Evolutionary conservation across 192 early-diverging fungal species (phyloP).

Genomic region (Coemansia aciculifera): DNA sequence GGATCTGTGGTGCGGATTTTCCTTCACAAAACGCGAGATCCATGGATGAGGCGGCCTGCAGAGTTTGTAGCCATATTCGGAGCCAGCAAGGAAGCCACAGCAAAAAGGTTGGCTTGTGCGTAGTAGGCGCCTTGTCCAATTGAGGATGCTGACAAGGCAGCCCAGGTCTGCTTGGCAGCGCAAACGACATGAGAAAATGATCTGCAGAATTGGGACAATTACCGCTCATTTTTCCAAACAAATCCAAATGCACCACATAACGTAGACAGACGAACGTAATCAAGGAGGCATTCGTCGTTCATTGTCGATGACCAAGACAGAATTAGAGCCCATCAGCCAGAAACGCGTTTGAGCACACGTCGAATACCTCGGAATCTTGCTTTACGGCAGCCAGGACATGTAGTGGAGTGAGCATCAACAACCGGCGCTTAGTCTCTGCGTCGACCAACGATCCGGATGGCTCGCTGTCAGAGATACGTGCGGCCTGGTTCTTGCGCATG

Average conservation of each 20-base stretch:
- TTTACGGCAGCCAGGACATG: slow-evolving; percentile 46
- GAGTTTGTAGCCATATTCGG: slow-evolving; percentile 3
- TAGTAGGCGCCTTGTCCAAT: slow-evolving; percentile 2
- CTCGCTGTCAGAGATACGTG: background rate
- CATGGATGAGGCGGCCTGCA: slow-evolving; percentile 10
- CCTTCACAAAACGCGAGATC: background rate
- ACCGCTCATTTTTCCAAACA: background rate
- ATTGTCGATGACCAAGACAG: background rate
- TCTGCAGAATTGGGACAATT: slow-evolving; percentile 6
- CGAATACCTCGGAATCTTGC: slow-evolving; percentile 36
- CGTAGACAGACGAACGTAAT: background rate
- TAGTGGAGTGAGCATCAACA: slow-evolving; percentile 46
- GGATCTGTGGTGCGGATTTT: background rate
- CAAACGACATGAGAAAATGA: slow-evolving; percentile 7
- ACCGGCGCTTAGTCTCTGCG: background rate
- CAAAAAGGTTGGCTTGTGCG: background rate
- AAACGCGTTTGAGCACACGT: slow-evolving; percentile 45
- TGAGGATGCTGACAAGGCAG: slow-evolving; percentile 7
- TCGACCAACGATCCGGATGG: background rate
- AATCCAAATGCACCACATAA: background rate
- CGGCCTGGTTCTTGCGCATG: slow-evolving; percentile 35
- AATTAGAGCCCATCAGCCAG: slow-evolving; percentile 20
- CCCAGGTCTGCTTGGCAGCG: slow-evolving; percentile 5
- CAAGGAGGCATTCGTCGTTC: background rate
- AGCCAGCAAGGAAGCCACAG: slow-evolving; percentile 5